A percentile compares a stretch with the other conserved stretches of the same genome.
phyloP scores from a whole-genome alignment of 495 filamentous ascomycete species.

The Amniculicola lignicola region DNA sequence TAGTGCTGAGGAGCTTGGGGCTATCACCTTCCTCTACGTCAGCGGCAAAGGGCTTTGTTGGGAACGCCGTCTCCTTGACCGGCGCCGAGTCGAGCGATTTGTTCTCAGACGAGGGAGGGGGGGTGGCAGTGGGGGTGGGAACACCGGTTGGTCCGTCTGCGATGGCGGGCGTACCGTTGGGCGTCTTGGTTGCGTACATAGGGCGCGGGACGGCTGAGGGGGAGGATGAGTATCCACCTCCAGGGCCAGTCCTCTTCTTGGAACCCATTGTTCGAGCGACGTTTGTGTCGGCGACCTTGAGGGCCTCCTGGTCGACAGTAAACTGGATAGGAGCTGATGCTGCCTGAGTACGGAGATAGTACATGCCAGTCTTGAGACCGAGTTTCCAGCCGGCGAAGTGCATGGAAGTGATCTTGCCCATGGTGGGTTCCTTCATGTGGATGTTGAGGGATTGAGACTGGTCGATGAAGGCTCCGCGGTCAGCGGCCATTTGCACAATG shows the following conservation, averaged over 20 bases:
- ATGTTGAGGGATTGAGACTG: conserved; percentile 99
- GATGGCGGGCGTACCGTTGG: conserved; percentile 42
- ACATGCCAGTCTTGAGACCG: conserved; percentile 99
- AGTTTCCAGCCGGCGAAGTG: conserved; percentile 99
- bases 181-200: conserved; percentile 56
- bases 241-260: conserved; percentile 60
- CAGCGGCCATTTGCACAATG: conserved; percentile 95
- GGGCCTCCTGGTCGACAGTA: conserved; percentile 95
- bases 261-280: conserved; percentile 59
- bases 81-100: conserved; percentile 40
- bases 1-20: conserved; percentile 69
- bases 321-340: conserved; percentile 97
- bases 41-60: conserved; percentile 60
- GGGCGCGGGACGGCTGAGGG: conserved; percentile 61
- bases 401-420: conserved; percentile 99
- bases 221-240: conserved; percentile 35
- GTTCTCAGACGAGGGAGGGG: conserved; percentile 50
- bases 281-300: conserved; percentile 83
- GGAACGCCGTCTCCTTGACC: conserved; percentile 42
- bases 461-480: conserved; percentile 96
- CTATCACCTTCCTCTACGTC: conserved; percentile 68
- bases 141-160: conserved; percentile 50
- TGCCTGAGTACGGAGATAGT: conserved; percentile 98
- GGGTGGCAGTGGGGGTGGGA: conserved; percentile 58
- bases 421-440: conserved; percentile 97